A percentile compares a stretch with the other conserved stretches of the same genome.
These are phyloP conservation scores for Pelargonium exstipulatum DNA, from an alignment of 441 rosid species.

Conservation along the genomic window DNA sequence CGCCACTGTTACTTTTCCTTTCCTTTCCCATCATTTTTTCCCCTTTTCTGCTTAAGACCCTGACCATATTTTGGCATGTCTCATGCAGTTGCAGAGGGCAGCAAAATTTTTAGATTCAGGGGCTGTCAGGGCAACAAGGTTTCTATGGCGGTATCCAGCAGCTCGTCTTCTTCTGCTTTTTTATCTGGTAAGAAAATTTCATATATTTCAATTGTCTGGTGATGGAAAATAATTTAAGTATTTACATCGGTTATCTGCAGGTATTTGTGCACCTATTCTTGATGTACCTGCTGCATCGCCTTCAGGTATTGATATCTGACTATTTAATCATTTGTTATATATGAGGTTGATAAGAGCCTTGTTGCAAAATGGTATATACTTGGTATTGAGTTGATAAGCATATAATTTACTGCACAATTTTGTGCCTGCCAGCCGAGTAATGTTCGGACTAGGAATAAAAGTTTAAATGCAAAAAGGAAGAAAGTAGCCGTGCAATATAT, in stretches of 20 bases:
- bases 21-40: not conserved
- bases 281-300: constrained; percentile 93
- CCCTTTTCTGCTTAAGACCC: not conserved
- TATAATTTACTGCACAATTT: too few relatives aligned
- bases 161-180: constrained; percentile 74
- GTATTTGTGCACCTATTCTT: constrained; percentile 93
- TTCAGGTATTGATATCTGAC: constrained; percentile 55
- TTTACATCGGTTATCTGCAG: constrained; percentile 39
- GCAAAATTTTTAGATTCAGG: constrained; percentile 88
- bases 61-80: constrained; percentile 19
- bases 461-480: too few relatives aligned
- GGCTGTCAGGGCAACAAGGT: constrained; percentile 92
- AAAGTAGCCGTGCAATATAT: too few relatives aligned
- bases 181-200: constrained; percentile 60
- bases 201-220: constrained; percentile 14
- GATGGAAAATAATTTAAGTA: constrained; percentile 11
- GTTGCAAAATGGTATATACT: not conserved
- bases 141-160: constrained; percentile 94
- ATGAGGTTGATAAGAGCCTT: not conserved
- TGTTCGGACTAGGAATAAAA: too few relatives aligned
- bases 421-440: too few relatives aligned
- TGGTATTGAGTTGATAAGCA: too few relatives aligned
- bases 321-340: not conserved
- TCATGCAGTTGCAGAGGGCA: constrained; percentile 77
- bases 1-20: constrained; percentile 8